Conservation (phyloP, 441 rosid genomes). For the Kokia cookei region DNA sequence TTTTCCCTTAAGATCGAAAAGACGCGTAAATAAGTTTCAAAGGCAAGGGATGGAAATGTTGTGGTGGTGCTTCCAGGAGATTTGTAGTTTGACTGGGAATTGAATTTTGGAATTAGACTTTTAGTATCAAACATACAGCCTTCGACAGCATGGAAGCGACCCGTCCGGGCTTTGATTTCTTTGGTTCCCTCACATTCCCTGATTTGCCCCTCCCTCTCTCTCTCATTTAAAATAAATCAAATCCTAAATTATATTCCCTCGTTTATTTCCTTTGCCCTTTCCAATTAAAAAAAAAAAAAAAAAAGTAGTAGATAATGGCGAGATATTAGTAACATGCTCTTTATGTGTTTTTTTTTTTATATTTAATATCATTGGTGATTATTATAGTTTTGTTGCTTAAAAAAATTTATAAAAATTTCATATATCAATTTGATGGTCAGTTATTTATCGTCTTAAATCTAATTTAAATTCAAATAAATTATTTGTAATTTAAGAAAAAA, state of each 20-base stretch:
- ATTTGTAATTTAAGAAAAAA: background rate
- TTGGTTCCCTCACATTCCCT: background rate
- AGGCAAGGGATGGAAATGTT: background rate
- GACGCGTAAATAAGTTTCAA: conserved; percentile 2
- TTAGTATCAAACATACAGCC: background rate
- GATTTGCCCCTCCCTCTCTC: background rate
- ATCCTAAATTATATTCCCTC: background rate
- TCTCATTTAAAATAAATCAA: background rate
- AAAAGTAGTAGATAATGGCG: no score
- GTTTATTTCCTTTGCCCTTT: background rate
- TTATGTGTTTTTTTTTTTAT: background rate
- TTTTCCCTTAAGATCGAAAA: background rate
- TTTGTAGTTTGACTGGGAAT: background rate
- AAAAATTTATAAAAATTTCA: no score
- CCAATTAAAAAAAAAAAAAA: background rate
- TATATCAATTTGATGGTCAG: no score
- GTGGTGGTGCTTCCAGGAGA: background rate
- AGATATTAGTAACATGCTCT: background rate
- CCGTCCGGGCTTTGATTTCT: background rate
- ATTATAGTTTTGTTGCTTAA: background rate
- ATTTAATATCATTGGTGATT: background rate
- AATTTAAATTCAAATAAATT: no score
- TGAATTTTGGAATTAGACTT: background rate
- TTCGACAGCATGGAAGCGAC: background rate
- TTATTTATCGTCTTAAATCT: no score